Percentiles rank a stretch among this genome's conserved stretches.
phyloP scores from a whole-genome alignment of 148 eudicot genomes.

The Beta vulgaris region DNA sequence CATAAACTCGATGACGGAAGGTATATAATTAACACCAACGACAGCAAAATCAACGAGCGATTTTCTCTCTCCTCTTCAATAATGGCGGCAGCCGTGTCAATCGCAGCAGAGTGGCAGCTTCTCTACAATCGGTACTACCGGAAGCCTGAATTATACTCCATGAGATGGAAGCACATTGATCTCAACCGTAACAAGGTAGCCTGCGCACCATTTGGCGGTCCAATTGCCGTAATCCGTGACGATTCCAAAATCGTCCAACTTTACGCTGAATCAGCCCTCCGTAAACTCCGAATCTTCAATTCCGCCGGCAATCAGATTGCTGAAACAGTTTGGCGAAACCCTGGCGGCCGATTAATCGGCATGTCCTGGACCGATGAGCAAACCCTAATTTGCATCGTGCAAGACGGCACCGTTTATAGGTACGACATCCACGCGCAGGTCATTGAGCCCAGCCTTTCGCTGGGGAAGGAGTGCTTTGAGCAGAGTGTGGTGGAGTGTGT shows the following conservation, averaged over 20 bases:
- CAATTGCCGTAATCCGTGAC: constrained; percentile 90
- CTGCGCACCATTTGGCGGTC: constrained; percentile 87
- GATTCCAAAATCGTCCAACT: constrained; percentile 98
- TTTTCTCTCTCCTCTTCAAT: constrained; percentile 21
- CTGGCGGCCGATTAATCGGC: constrained; percentile 81
- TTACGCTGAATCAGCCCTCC: constrained; percentile 86
- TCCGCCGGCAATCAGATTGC: constrained; percentile 69
- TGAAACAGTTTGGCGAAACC: constrained; percentile 81
- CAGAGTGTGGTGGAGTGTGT: constrained; percentile 91
- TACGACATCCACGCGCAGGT: constrained; percentile 68
- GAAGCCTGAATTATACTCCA: constrained; percentile 70
- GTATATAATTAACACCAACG: too few relatives aligned
- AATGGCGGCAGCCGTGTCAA: constrained; percentile 52
- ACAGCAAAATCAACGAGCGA: too few relatives aligned
- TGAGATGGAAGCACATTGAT: constrained; percentile 83
- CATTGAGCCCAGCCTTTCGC: constrained; percentile 42
- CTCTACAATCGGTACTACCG: constrained; percentile 92
- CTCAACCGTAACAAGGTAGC: constrained; percentile 90
- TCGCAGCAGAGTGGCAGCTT: constrained; percentile 97
- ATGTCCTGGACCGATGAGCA: constrained; percentile 88
- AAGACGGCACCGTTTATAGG: constrained; percentile 79
- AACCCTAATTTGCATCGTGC: constrained; percentile 73
- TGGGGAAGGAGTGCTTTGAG: constrained; percentile 82
- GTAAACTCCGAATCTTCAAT: constrained; percentile 86
- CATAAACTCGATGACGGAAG: too few relatives aligned